Conservation (phyloP, 139 green algal genomes). For the Tetraselmis chui region DNA sequence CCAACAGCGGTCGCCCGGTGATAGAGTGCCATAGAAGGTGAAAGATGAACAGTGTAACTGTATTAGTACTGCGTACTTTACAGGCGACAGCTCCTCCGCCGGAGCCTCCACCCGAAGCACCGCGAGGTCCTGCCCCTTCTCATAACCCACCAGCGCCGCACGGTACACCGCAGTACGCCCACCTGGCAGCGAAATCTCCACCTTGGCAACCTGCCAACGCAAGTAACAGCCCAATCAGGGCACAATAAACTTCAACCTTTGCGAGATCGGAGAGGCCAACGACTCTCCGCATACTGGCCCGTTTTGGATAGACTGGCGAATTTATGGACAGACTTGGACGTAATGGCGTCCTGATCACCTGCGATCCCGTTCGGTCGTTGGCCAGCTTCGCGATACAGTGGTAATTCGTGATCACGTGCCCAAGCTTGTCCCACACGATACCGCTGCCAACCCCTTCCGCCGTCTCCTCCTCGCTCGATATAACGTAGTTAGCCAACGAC, state of each 20-base stretch:
- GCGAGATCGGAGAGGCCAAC: no score
- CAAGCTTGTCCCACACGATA: conserved; percentile 42
- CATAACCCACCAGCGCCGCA: background rate
- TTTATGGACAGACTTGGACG: no score
- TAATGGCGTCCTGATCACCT: background rate
- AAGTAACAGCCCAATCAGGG: no score
- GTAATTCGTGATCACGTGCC: conserved; percentile 54
- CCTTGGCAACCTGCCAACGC: background rate
- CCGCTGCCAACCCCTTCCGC: conserved; percentile 37
- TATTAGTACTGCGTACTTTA: conserved; percentile 5
- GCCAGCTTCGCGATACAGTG: conserved; percentile 35
- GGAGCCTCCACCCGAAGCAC: conserved; percentile 29
- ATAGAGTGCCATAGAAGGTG: background rate
- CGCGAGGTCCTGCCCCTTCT: conserved; percentile 35
- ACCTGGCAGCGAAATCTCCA: background rate
- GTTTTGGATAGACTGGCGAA: no score
- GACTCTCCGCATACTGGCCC: no score
- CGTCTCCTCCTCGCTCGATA: background rate
- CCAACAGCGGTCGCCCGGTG: background rate
- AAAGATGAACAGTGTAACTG: background rate
- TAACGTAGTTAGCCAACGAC: conserved; percentile 25
- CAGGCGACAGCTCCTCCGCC: background rate
- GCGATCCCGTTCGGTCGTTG: conserved; percentile 7
- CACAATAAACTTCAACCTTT: no score
- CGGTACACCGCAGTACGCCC: background rate